Conservation (phyloP, 1,284 basidiomycete species). For the Moesziomyces aphidis region DNA sequence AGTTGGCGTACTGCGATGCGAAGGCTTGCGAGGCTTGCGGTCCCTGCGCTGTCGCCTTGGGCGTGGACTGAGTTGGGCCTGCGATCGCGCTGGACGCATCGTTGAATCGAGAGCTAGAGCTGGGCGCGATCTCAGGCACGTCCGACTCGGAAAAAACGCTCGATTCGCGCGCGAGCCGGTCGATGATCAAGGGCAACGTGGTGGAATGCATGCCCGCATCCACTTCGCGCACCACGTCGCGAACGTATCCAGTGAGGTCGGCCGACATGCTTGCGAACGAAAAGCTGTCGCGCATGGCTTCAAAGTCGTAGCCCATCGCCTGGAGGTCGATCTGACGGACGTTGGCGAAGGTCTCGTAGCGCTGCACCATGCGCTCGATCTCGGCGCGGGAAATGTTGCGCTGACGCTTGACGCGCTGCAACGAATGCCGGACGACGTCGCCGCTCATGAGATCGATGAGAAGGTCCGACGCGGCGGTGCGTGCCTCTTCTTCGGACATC, state of each 20-base stretch:
- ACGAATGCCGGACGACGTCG: constrained; percentile 37
- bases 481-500: constrained; percentile 25
- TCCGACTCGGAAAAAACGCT: constrained; percentile 31
- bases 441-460: constrained; percentile 40
- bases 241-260: constrained; percentile 45
- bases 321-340: constrained; percentile 34
- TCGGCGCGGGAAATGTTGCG: constrained; percentile 29
- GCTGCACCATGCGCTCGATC: constrained; percentile 35
- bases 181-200: constrained; percentile 40
- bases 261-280: constrained; percentile 35
- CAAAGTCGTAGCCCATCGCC: constrained; percentile 21
- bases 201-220: constrained; percentile 47
- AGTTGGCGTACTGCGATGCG: constrained; percentile 34
- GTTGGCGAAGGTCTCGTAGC: constrained; percentile 49
- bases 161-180: constrained; percentile 35
- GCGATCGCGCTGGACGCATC: constrained; percentile 13
- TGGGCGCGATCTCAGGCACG: constrained; percentile 12
- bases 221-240: constrained; percentile 48
- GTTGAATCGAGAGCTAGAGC: constrained; percentile 22
- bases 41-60: constrained; percentile 4
- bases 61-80: constrained; percentile 38
- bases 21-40: constrained; percentile 31
- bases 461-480: constrained; percentile 18
- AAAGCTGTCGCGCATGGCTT: constrained; percentile 29
- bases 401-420: constrained; percentile 34